phyloP scores from a whole-genome alignment of 176 grass and related monocot genomes.

The Ensete glaucum region DNA sequence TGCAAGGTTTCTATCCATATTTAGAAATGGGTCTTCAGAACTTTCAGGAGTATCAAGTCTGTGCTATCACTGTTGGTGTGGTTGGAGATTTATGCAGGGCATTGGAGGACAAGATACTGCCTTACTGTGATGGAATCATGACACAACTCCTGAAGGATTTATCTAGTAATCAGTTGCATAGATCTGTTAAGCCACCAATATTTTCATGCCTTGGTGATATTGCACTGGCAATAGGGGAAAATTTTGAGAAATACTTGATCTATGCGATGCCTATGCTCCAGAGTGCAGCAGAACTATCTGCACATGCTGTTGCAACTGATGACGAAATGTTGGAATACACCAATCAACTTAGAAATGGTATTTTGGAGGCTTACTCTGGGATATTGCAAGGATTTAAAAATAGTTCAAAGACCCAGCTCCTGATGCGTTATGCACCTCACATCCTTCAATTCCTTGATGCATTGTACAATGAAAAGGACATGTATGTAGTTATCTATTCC shows the following conservation, averaged over 20 bases:
- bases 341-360: constrained; percentile 19
- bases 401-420: constrained; percentile 5
- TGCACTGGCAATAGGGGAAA: constrained; percentile 14
- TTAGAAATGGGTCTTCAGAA: constrained; percentile 19
- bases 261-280: constrained; percentile 17
- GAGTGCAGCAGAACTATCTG: constrained; percentile 16
- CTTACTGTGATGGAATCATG: constrained; percentile 20
- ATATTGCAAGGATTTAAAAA: constrained; percentile 23
- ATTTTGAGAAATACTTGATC: constrained; percentile 15
- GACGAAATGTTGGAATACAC: constrained; percentile 14
- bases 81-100: constrained; percentile 20
- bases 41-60: constrained; percentile 19
- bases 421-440: constrained; percentile 7
- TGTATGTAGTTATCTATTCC: not conserved
- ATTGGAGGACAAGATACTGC: constrained; percentile 18
- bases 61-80: constrained; percentile 18
- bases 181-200: constrained; percentile 22
- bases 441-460: constrained; percentile 18
- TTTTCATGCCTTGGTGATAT: constrained; percentile 15
- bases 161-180: constrained; percentile 17
- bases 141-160: constrained; percentile 16
- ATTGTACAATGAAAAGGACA: constrained; percentile 17
- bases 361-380: constrained; percentile 17
- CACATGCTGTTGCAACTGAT: not conserved
- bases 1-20: constrained; percentile 19